Base-by-base conservation (phyloP, 371 early-diverging fungal genomes). In the Syncephalastrum sp. region DNA sequence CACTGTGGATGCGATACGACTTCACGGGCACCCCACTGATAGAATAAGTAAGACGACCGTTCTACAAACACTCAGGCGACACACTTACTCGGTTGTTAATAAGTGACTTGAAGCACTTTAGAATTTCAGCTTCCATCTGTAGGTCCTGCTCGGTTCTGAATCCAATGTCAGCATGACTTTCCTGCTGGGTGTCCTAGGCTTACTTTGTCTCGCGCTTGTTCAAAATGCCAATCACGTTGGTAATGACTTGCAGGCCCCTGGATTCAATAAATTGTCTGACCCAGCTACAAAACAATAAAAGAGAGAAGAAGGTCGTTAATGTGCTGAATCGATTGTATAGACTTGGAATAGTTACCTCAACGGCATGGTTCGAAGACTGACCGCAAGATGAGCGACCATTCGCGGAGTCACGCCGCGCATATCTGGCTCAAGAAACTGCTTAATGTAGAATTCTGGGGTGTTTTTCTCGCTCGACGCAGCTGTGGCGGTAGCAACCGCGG, bases 21-120 rank as follows among this genome's bases (percentile, higher is more conserved):
- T 63, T 92, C 93, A 33, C 87, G 84, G 4, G 89, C 90, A 42
- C 93, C 93, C 85, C 90, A 91, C 75, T 88, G 67, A 42, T 19
- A 49, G 46, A 23, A 43, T 24, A 51, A 5, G 7, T 42, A 19
- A 14, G 33, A 21, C 49, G 4, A 15, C 29, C 42, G n/a, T 24
- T 21, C 25, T 15, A 12, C n/a, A 16, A 21, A 21, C 4, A 21
- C 16, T 53, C 24, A 16, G 4, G 15, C 38, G 16, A n/a, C 21
- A n/a, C 21, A 58, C 68, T 64, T 68, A 75, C 82, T 52, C 81
- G 77, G 59, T 87, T 87, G 63, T 91, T 91, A 48, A 91, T 80
- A 10, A 92, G 67, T 0, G 89, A 82, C 58, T 91, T 91, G 50
- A 92, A 82, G 64, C 91, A 91, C 61, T 87, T 88, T 42, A 90